A percentile compares a stretch with the other conserved stretches of the same genome.
Evolutionary conservation across 305 asterid genomes (phyloP).

Genomic region (Fraxinus nigra): DNA sequence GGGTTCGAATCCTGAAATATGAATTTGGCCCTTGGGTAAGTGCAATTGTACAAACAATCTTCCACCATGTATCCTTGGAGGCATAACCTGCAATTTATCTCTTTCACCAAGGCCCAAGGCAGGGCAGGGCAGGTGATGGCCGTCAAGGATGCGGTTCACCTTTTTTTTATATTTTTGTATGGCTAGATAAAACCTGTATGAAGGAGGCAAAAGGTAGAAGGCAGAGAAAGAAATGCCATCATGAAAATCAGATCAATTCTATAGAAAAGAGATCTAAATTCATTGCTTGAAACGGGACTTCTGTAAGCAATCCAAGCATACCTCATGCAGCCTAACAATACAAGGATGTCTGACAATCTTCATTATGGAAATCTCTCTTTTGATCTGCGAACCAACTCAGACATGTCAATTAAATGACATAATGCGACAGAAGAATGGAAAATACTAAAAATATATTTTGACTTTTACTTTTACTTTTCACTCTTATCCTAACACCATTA

Average conservation of each 20-base stretch:
- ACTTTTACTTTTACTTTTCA: not conserved
- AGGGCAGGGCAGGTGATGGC: too few relatives aligned
- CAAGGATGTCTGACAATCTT: constrained; percentile 89
- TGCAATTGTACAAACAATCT: too few relatives aligned
- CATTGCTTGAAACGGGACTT: not conserved
- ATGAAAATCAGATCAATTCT: constrained; percentile 14
- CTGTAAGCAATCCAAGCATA: constrained; percentile 26
- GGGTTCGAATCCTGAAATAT: too few relatives aligned
- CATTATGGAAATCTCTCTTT: constrained; percentile 89
- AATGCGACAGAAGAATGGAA: too few relatives aligned
- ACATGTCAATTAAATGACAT: constrained; percentile 6
- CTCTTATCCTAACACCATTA: not conserved
- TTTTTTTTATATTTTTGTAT: constrained; percentile 24
- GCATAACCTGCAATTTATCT: too few relatives aligned
- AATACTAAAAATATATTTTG: not conserved
- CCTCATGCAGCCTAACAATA: constrained; percentile 85
- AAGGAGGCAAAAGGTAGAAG: not conserved
- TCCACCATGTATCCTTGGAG: too few relatives aligned
- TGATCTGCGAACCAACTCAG: constrained; percentile 52
- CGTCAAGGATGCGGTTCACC: too few relatives aligned
- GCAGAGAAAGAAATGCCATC: constrained; percentile 7
- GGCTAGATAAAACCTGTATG: constrained; percentile 76
- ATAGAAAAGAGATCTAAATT: not conserved
- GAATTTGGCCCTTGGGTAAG: too few relatives aligned
- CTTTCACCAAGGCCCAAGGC: too few relatives aligned